phyloP scores from a whole-genome alignment of 192 early-diverging fungal species.

The Tieghemiomyces parasiticus region DNA sequence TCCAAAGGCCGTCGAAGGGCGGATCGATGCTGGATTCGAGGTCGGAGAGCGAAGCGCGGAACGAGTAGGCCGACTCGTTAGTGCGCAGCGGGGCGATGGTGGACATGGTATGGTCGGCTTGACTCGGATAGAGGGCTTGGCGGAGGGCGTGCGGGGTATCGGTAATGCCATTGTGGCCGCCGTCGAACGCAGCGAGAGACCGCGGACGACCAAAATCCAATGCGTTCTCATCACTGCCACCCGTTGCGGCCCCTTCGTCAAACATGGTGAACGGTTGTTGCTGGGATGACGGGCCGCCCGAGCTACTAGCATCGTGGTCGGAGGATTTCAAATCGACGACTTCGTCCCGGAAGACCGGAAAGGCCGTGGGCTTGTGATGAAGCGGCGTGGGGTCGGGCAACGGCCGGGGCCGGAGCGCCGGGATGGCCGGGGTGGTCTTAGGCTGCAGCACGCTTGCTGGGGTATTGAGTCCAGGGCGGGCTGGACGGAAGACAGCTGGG shows the following conservation, averaged over 20 bases:
- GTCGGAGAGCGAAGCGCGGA: not conserved
- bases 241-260: not conserved
- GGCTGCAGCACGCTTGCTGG: constrained; percentile 3
- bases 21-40: not conserved
- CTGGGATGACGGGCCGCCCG: no score
- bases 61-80: not conserved
- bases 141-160: not conserved
- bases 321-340: constrained; percentile 2
- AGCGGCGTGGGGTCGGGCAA: constrained; percentile 2
- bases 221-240: not conserved
- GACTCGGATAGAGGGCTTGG: not conserved
- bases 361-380: not conserved
- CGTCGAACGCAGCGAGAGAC: not conserved
- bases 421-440: not conserved
- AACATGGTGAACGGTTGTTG: no score
- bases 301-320: no score
- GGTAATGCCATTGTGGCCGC: not conserved
- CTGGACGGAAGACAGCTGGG: not conserved
- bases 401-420: not conserved
- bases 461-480: not conserved
- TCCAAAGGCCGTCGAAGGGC: not conserved
- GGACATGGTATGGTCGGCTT: constrained; percentile 7
- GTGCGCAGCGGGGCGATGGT: constrained; percentile 2
- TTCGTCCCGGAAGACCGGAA: constrained; percentile 7
- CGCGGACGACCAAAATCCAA: not conserved